Conservation (phyloP, 2,329 filamentous ascomycete species). For the Septoria petroselini region DNA sequence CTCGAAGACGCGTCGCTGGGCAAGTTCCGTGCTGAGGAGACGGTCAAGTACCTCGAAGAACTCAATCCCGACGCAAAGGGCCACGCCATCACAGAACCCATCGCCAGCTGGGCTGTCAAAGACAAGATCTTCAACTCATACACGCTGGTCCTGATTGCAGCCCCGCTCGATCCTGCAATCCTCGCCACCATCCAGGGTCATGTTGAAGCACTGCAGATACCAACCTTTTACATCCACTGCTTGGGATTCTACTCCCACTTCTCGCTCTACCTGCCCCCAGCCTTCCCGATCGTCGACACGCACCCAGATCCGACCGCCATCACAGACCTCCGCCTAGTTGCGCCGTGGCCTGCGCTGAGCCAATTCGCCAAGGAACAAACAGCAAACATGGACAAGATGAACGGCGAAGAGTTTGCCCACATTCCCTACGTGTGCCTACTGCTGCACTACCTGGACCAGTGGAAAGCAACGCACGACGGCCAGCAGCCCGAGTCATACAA, state of each 20-base stretch:
- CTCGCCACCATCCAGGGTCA: conserved; percentile 52
- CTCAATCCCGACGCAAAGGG: conserved; percentile 90
- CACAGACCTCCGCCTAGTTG: conserved; percentile 77
- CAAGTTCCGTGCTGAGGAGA: conserved; percentile 72
- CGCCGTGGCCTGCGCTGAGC: conserved; percentile 79
- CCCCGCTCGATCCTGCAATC: conserved; percentile 55
- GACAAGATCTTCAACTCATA: conserved; percentile 47
- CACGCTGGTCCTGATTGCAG: conserved; percentile 60
- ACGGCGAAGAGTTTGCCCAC: conserved; percentile 82
- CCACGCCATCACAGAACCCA: conserved; percentile 58
- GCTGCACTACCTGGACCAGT: conserved; percentile 75
- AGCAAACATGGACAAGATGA: conserved; percentile 61
- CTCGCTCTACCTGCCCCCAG: conserved; percentile 70
- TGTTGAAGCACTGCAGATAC: conserved; percentile 59
- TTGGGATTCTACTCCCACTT: conserved; percentile 90
- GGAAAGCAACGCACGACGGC: conserved; percentile 70
- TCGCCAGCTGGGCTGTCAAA: conserved; percentile 45
- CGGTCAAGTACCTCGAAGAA: conserved; percentile 73
- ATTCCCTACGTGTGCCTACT: conserved; percentile 82
- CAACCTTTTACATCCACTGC: conserved; percentile 80
- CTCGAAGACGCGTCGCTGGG: conserved; percentile 76
- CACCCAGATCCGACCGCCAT: conserved; percentile 85
- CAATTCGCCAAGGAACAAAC: conserved; percentile 67
- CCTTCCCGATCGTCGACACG: conserved; percentile 90
- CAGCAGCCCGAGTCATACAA: conserved; percentile 69